These are phyloP conservation scores for Dysphania ambrosioides DNA, from an alignment of 148 eudicot genomes.

Conservation along the genomic window DNA sequence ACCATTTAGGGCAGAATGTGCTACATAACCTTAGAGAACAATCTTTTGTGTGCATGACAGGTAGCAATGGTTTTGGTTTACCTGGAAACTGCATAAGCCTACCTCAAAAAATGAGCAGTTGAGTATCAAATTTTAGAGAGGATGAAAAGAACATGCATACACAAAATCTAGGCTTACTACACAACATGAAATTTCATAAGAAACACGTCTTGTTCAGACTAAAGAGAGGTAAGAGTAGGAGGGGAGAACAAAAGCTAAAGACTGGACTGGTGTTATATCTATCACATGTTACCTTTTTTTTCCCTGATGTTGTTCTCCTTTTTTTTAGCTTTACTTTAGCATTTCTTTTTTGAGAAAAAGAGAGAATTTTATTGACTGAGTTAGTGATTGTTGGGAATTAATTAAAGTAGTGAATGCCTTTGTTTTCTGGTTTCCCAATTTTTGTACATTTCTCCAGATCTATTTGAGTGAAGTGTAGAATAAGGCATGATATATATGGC, in stretches of 20 bases:
- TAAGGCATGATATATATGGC: slow-evolving; percentile 7
- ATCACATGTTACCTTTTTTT: background rate
- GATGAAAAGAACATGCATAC: background rate
- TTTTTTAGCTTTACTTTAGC: slow-evolving; percentile 34
- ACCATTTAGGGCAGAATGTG: slow-evolving; percentile 69
- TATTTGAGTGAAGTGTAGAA: slow-evolving; percentile 19
- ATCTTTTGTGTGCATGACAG: slow-evolving; percentile 56
- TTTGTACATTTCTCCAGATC: slow-evolving; percentile 22
- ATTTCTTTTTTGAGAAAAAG: slow-evolving; percentile 34
- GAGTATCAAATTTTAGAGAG: background rate
- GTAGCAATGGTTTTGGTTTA: slow-evolving; percentile 56
- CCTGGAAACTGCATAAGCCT: slow-evolving; percentile 36
- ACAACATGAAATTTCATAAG: background rate
- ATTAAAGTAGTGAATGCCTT: slow-evolving; percentile 46
- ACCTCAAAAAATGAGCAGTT: background rate
- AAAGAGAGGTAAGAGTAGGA: background rate
- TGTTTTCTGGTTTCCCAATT: slow-evolving; percentile 23
- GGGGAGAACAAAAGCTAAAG: slow-evolving; percentile 6
- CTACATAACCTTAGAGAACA: slow-evolving; percentile 68
- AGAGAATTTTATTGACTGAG: slow-evolving; percentile 52
- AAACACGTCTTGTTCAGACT: background rate
- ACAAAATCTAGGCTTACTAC: background rate
- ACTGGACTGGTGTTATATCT: slow-evolving; percentile 15
- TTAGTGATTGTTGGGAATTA: slow-evolving; percentile 49
- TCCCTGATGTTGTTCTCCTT: slow-evolving; percentile 29